Conservation (phyloP, 768 basidiomycete genomes). For the Boletus vinaceobasis region DNA sequence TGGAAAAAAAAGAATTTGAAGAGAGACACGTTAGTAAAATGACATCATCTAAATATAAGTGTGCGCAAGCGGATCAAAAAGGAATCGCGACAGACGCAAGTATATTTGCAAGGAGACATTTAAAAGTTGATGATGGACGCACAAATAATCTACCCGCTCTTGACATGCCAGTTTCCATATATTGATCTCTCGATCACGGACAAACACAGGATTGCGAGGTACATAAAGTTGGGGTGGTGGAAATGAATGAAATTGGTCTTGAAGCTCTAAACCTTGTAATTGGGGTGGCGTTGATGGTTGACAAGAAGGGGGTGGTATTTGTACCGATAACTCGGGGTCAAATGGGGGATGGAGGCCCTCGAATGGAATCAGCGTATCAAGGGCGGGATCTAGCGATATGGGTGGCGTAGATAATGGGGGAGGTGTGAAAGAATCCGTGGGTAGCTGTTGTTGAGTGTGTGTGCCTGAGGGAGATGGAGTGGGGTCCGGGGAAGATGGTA, state of each 20-base stretch:
- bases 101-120: background rate
- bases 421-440: conserved; percentile 1
- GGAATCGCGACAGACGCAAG: background rate
- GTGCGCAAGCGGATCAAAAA: conserved; percentile 5
- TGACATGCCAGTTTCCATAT: conserved; percentile 36
- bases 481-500: background rate
- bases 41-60: conserved; percentile 3
- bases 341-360: conserved; percentile 20
- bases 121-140: conserved; percentile 14
- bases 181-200: conserved; percentile 34
- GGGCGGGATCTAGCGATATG: conserved; percentile 16
- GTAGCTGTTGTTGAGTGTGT: background rate
- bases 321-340: conserved; percentile 17
- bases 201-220: conserved; percentile 25
- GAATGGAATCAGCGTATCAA: conserved; percentile 29
- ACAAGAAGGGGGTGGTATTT: conserved; percentile 11
- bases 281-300: conserved; percentile 11
- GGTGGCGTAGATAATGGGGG: conserved; percentile 3
- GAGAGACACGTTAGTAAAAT: conserved; percentile 3
- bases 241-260: conserved; percentile 25
- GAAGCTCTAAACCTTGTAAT: conserved; percentile 21
- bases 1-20: conserved; percentile 1
- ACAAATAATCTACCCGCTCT: conserved; percentile 34
- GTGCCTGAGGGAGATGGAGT: background rate
- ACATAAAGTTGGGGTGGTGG: conserved; percentile 26